Conservation (phyloP, 2,329 filamentous ascomycete genomes). For the Penicillium capsulatum region DNA sequence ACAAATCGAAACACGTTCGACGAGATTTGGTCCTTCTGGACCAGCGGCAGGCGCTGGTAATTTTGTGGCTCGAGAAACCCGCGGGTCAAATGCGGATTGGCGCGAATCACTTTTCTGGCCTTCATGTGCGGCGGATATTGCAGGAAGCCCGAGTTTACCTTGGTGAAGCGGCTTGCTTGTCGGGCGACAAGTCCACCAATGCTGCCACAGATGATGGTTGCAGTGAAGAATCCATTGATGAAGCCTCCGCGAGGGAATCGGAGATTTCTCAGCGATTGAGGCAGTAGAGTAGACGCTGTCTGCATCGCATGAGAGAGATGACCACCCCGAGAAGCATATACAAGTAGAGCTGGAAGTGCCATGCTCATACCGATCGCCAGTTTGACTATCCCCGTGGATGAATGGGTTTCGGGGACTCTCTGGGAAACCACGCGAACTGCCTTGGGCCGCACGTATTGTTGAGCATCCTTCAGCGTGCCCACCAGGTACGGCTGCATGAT, state of each 20-base stretch:
- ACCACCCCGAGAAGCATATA: too few relatives aligned
- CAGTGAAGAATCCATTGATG: conserved; percentile 14
- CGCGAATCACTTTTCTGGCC: conserved; percentile 26
- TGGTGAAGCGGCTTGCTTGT: conserved; percentile 13
- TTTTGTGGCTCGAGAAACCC: conserved; percentile 50
- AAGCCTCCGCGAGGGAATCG: conserved; percentile 12
- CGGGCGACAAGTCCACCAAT: conserved; percentile 9
- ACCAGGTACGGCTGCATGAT: conserved; percentile 38
- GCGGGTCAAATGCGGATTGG: conserved; percentile 37
- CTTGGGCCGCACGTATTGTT: conserved; percentile 15
- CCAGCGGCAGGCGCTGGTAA: conserved; percentile 48
- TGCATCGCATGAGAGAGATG: too few relatives aligned
- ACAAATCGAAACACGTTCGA: conserved; percentile 41
- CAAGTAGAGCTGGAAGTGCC: too few relatives aligned
- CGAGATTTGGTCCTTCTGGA: conserved; percentile 22
- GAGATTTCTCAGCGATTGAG: too few relatives aligned
- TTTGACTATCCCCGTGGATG: not conserved
- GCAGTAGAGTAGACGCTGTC: too few relatives aligned
- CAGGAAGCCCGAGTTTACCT: conserved; percentile 23
- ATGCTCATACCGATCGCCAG: too few relatives aligned
- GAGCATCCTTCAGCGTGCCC: conserved; percentile 31
- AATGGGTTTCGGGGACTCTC: conserved; percentile 7
- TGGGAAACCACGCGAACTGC: conserved; percentile 20
- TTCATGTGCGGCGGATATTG: conserved; percentile 39
- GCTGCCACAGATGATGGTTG: conserved; percentile 2